A percentile compares a stretch with the other conserved stretches of the same genome.
Conservation (phyloP, 148 eudicot genomes). For the Vaccinium vitisidaea region DNA sequence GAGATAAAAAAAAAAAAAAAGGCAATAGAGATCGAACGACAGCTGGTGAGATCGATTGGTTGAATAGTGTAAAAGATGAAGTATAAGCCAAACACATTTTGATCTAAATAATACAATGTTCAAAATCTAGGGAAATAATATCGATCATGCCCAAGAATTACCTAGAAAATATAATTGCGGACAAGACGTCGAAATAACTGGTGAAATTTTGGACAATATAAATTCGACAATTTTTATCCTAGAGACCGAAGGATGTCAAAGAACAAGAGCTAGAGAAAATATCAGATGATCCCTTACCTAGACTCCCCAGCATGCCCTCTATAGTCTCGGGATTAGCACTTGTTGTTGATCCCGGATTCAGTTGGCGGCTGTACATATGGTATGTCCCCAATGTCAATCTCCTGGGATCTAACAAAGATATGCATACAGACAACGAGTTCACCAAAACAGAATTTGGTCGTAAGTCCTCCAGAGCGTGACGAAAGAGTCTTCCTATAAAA, state of each 20-base stretch:
- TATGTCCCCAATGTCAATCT: constrained; percentile 67
- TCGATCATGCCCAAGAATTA: neutral
- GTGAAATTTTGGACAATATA: neutral
- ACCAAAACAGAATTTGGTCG: constrained; percentile 93
- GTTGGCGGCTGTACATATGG: constrained; percentile 70
- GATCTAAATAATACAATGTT: neutral
- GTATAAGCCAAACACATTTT: neutral
- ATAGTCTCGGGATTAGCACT: constrained; percentile 75
- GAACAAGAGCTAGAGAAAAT: neutral
- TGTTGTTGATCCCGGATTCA: constrained; percentile 55
- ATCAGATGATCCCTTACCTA: constrained; percentile 47
- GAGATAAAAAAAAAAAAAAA: neutral
- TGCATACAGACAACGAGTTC: constrained; percentile 78
- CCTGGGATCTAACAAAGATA: constrained; percentile 93
- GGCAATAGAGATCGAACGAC: neutral
- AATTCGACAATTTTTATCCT: neutral
- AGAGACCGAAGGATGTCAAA: neutral
- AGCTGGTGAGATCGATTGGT: neutral
- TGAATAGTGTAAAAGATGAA: neutral
- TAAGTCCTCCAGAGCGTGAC: constrained; percentile 84
- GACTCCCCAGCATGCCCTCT: constrained; percentile 80
- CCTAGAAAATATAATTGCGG: neutral
- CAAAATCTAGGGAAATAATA: neutral
- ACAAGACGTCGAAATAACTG: too few species aligned
- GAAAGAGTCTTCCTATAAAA: constrained; percentile 78